These are phyloP conservation scores for Saksenaea vasiformis DNA, from an alignment of 371 early-diverging fungal species.

Conservation along the genomic window DNA sequence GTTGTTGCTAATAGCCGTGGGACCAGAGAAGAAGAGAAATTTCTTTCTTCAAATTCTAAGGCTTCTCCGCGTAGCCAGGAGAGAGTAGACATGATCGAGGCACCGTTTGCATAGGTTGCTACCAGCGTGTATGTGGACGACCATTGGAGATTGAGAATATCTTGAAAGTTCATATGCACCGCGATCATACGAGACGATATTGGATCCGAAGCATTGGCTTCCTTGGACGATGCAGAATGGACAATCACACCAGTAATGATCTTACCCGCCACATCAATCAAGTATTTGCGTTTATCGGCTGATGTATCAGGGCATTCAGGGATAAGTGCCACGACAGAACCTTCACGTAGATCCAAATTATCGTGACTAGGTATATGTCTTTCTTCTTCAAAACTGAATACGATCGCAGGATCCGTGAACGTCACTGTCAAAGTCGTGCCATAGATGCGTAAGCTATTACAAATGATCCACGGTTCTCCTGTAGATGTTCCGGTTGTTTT, in stretches of 20 bases:
- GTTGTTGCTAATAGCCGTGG: neutral
- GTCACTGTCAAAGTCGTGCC: conserved; percentile 10
- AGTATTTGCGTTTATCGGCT: neutral
- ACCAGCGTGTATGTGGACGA: conserved; percentile 23
- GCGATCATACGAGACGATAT: conserved; percentile 12
- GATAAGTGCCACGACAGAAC: conserved; percentile 1
- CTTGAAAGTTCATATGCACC: conserved; percentile 17
- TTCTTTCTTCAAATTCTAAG: conserved; percentile 9
- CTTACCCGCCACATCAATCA: neutral
- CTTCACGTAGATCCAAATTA: neutral
- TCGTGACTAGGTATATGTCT: neutral
- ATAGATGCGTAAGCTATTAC: neutral
- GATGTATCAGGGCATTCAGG: neutral
- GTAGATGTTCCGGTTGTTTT: too few relatives aligned
- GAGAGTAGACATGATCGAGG: conserved; percentile 20
- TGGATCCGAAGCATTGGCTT: neutral
- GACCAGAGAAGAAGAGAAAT: neutral
- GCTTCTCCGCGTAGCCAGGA: conserved; percentile 21
- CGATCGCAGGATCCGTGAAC: conserved; percentile 11
- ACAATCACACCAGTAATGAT: neutral
- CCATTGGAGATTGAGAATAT: conserved; percentile 16
- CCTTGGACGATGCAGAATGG: neutral
- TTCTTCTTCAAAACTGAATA: conserved; percentile 2
- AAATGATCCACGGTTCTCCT: conserved; percentile 1
- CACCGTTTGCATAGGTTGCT: conserved; percentile 19